These are phyloP conservation scores for Pseudognaphalium luteoalbum DNA, from an alignment of 129 eudicot genomes.

Conservation along the genomic window DNA sequence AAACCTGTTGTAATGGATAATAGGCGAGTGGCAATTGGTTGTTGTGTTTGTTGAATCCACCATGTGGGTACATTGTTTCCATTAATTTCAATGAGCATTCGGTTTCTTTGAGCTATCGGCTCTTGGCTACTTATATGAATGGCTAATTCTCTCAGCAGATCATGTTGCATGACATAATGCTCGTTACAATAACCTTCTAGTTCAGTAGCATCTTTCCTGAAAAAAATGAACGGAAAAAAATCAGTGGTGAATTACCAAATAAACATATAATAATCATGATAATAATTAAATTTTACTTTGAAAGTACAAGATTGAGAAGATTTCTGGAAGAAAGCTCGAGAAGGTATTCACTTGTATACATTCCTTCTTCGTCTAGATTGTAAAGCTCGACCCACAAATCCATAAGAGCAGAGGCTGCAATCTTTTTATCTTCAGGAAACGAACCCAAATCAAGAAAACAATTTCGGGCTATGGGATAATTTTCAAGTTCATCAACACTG, in stretches of 20 bases:
- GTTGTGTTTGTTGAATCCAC: slow-evolving; percentile 35
- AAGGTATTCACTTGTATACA: slow-evolving; percentile 35
- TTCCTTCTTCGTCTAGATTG: slow-evolving; percentile 39
- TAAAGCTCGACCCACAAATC: slow-evolving; percentile 46
- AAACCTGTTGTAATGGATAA: slow-evolving; percentile 44
- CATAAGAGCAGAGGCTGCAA: slow-evolving; percentile 36
- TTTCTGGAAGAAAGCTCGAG: slow-evolving; percentile 34
- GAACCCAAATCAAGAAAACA: slow-evolving; percentile 43
- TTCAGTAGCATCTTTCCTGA: slow-evolving; percentile 44
- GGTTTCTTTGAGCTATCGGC: slow-evolving; percentile 35
- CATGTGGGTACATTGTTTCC: slow-evolving; percentile 41
- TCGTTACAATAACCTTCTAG: slow-evolving; percentile 49
- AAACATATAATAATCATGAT: not conserved
- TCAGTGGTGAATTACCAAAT: not conserved
- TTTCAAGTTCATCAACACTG: slow-evolving; percentile 39
- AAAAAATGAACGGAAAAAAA: not conserved
- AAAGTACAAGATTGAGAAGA: slow-evolving; percentile 28
- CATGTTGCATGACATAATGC: slow-evolving; percentile 48
- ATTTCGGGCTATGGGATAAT: slow-evolving; percentile 22
- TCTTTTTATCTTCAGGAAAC: slow-evolving; percentile 48
- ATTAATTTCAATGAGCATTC: slow-evolving; percentile 36
- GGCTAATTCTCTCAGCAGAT: slow-evolving; percentile 49
- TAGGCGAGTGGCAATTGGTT: slow-evolving; percentile 27
- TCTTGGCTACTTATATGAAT: slow-evolving; percentile 36
- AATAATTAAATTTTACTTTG: slow-evolving; percentile 26